Evolutionary conservation across 2,329 filamentous ascomycete genomes (phyloP), one percentile per base, ranked within the genome.

Genomic region (Orbilia oligospora): DNA sequence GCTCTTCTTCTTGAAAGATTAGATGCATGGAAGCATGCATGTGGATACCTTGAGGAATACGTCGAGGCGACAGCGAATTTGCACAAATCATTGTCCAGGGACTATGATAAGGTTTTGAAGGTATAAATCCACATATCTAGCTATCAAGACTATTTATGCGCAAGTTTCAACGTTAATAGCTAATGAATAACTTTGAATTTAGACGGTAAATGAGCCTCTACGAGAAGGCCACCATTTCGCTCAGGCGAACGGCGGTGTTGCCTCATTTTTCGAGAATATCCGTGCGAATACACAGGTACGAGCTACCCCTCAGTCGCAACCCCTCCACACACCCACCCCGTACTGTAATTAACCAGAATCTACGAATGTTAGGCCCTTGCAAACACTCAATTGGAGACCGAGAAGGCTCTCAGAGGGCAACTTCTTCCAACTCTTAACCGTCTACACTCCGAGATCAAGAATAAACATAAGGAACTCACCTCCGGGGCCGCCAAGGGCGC

Each of bases 51-150:
- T 58, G 94, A 98, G 85, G 93, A 97, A 65, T 99, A 97, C 84
- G 88, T 98, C 82, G 87, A 87, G 33, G 91, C 92, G 5, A 93
- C 94, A 2, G 94, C 97, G 85, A 97, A 95, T 87, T 88, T 93
- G 75, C 91, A 97, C 83, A 91, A 91, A 83, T 88, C 89, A 10
- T 92, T 97, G 82, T 90, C 93, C 69, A 98, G 97, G 87, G 95
- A 98, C 85, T 97, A 97, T 83, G 94, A 98, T 86, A 95, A 93
- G 85, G 91, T 96, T 9, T 86, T 98, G 83, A 99, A 98, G 90
- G 91, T 90, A 69, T 27, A 83, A 80, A 20, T 16, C 56, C 27
- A 46, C 30, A 18, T 22, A 27, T 51, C 10, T 36, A 22, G 12
- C 63, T 76, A 36, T 51, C 48, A 8, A 20, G 33, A 16, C 48